Base-by-base conservation (phyloP, 371 early-diverging fungal genomes). In the Chytridium lagenaria region DNA sequence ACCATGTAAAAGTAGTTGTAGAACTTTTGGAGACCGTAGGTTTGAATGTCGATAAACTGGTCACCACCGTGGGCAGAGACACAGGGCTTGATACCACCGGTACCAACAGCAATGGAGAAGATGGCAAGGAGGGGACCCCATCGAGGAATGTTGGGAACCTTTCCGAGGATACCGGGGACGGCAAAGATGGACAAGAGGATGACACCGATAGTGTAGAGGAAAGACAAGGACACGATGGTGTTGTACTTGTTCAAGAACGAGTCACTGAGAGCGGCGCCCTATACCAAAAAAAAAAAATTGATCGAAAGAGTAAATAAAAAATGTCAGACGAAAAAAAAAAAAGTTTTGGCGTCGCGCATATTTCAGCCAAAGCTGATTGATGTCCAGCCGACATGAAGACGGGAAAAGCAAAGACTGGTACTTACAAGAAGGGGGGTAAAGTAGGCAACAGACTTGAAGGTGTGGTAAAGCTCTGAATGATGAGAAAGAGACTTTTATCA, bases 81-180 rank as follows among this genome's bases (percentile, higher is more conserved):
- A 74, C 84, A 80, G 38, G 88, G 86, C 73, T 87, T 87, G 70
- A 87, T 87, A 76, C 89, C 87, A 70, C 91, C 92, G 70, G 91
- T 87, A 69, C 90, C 90, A 44, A 90, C 59, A 67, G 84, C 81
- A 51, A 86, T 80, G 59, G 86, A 69, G 52, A 61, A 40, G 50
- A 64, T 57, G 19, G 52, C 65, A 1, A 28, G 30, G 7, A 68
- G 51, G 12, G 63, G 55, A 15, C 55, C 55, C 55, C 55, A 55
- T 16, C 55, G 10, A 5, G 10, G 16, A 28, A 34, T 10, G 61
- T 69, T 7, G 10, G 73, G 69, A 50, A 64, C 55, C 28, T 38
- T 49, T n/a, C 78, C 76, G 38, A 82, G 63, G 52, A 85, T 49
- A 50, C 73, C 72, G 15, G 83, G 84, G 51, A 69, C 69, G 28